Conservation (phyloP, 768 basidiomycete species). For the Flagelloscypha sp. region DNA sequence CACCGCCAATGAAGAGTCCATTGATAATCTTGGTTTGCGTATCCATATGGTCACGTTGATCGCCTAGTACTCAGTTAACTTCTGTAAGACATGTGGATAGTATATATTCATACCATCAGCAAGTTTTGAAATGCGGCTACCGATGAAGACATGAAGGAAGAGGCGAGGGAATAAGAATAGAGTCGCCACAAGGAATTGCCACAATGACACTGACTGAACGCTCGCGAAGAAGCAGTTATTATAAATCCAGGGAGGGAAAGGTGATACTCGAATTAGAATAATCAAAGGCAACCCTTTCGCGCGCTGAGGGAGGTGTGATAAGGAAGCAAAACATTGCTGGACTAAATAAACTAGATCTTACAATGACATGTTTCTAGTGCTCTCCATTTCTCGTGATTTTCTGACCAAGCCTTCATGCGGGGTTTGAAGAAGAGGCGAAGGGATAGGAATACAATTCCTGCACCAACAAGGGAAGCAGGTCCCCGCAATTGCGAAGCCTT, state of each 20-base stretch:
- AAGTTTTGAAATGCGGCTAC: conserved; percentile 62
- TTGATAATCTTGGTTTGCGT: conserved; percentile 63
- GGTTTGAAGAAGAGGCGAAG: conserved; percentile 52
- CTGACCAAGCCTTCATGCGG: conserved; percentile 51
- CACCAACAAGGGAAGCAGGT: conserved; percentile 53
- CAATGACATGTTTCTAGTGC: conserved; percentile 70
- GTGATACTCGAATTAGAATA: conserved; percentile 70
- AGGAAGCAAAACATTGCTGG: neutral
- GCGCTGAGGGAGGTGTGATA: conserved; percentile 29
- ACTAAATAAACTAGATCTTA: conserved; percentile 25
- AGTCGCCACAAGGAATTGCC: conserved; percentile 74
- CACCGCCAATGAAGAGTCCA: conserved; percentile 45
- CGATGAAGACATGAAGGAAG: conserved; percentile 68
- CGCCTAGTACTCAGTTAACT: neutral
- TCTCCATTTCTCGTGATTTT: conserved; percentile 63
- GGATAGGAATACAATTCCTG: conserved; percentile 50
- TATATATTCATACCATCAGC: conserved; percentile 67
- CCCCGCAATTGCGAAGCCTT: conserved; percentile 62
- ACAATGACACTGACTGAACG: conserved; percentile 63
- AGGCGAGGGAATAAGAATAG: conserved; percentile 63
- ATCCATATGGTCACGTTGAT: conserved; percentile 10
- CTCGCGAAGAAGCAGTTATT: conserved; percentile 78
- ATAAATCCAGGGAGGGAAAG: conserved; percentile 85
- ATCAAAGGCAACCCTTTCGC: conserved; percentile 77
- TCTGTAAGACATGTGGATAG: neutral